Base-by-base conservation (phyloP, 2,329 filamentous ascomycete species). In the Nigrospora sphaerica region DNA sequence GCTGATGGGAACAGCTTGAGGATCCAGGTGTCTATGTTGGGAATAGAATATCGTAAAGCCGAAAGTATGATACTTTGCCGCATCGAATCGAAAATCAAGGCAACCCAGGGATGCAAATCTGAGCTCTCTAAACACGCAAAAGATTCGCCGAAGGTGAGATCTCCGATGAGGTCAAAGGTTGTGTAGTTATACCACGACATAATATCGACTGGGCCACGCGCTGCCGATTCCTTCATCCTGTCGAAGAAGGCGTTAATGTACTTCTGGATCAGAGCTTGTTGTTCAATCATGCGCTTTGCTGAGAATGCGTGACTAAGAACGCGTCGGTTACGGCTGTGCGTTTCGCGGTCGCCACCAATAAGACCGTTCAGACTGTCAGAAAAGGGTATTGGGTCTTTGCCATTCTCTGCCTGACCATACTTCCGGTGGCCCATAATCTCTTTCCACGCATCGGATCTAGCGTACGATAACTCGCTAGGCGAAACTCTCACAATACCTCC, bases 401-500 rank as follows among this genome's bases (percentile, higher is more conserved):
- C 45, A 12, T 60, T 48, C 47, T 62, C 61, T 11, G 42, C 41
- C 9, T 39, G 42, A 16, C 52, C 52, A 10, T 53, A 51, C 9
- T 43, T 42, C 3, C 51, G 49, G 39, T 57, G 52, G 38, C 54
- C 56, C 32, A 56, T 55, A 39, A 59, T 56, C 13, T 67, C 64
- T 41, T 56, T 57, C 61, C 62, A 67, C 9, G 64, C 63, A 23
- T 57, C 53, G 3, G 62, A 46, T 63, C 63, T 39, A 23, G 57
- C 57, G 46, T 63, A 72, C 4, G 65, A 64, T 9, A 73, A 58
- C 48, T 71, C 67, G 43, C 66, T 58, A 0, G 69, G 69, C 4
- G 57, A 56, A 37, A 69, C 53, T 3, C 70, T 64, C 5, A 73
- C 66, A 6, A 72, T 54, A 1, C 58, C 56, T 10, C 70, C 70